Evolutionary conservation across 2,329 filamentous ascomycete genomes (phyloP).

Genomic region (Sporothrix schenckii): DNA sequence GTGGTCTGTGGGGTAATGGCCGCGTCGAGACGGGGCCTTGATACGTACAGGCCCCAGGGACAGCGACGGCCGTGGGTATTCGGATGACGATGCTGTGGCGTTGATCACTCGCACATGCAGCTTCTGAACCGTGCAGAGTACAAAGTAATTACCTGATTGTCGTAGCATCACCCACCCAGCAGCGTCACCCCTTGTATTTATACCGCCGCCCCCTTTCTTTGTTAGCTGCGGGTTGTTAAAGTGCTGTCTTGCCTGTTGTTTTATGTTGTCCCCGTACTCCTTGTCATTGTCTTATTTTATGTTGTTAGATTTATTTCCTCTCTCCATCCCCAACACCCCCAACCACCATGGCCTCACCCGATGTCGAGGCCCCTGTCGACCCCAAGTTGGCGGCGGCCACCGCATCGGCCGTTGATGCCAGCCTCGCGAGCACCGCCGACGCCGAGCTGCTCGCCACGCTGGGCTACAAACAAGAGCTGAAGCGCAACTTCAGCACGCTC

Average conservation of each 20-base stretch:
- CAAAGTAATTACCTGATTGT: no score
- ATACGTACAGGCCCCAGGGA: no score
- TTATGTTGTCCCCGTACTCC: neutral
- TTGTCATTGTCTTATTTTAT: neutral
- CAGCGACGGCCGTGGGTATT: neutral
- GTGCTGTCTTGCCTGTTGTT: no score
- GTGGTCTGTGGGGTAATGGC: neutral
- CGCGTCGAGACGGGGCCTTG: neutral
- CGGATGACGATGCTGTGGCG: neutral
- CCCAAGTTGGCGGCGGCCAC: conserved; percentile 29
- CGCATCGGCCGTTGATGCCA: conserved; percentile 35
- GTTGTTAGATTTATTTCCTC: neutral
- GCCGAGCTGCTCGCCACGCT: conserved; percentile 41
- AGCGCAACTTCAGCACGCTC: conserved; percentile 63
- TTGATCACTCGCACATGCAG: conserved; percentile 1
- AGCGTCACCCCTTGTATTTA: neutral
- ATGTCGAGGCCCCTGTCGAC: conserved; percentile 36
- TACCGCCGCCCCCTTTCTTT: neutral
- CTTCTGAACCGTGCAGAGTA: neutral
- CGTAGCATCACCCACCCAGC: no score
- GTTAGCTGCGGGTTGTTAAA: no score
- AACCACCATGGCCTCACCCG: conserved; percentile 21
- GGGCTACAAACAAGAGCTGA: conserved; percentile 60
- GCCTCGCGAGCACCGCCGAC: conserved; percentile 40
- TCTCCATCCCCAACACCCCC: neutral